These are phyloP conservation scores for Kodamaea anthophila DNA, from an alignment of 1,139 yeast genomes.

Conservation along the genomic window DNA sequence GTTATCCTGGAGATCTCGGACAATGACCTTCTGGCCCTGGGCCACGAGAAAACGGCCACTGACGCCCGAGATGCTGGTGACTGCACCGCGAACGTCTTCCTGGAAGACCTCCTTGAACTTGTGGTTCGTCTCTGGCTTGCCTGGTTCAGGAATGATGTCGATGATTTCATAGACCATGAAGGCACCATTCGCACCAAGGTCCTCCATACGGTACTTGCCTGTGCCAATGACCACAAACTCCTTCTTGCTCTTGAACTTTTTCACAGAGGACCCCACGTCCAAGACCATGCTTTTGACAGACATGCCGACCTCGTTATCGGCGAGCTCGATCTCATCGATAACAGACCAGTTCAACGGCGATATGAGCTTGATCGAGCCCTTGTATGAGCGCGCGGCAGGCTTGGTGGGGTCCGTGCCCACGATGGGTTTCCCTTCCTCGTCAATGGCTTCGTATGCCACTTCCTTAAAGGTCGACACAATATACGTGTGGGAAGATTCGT, in stretches of 20 bases:
- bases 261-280: slow-evolving; percentile 42
- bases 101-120: slow-evolving; percentile 70
- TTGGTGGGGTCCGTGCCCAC: slow-evolving; percentile 50
- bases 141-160: slow-evolving; percentile 87
- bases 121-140: slow-evolving; percentile 75
- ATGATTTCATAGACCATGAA: slow-evolving; percentile 71
- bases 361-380: slow-evolving; percentile 57
- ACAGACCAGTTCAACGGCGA: slow-evolving; percentile 75
- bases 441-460: slow-evolving; percentile 59
- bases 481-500: slow-evolving; percentile 60
- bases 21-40: slow-evolving; percentile 83
- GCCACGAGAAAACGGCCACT: slow-evolving; percentile 80
- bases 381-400: slow-evolving; percentile 48
- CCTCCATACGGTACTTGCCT: slow-evolving; percentile 75
- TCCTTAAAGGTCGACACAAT: slow-evolving; percentile 59
- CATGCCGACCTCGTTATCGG: slow-evolving; percentile 62
- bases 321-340: slow-evolving; percentile 63
- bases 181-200: slow-evolving; percentile 73
- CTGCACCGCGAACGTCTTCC: slow-evolving; percentile 83
- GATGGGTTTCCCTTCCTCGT: slow-evolving; percentile 66
- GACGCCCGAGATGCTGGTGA: slow-evolving; percentile 69
- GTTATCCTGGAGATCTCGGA: slow-evolving; percentile 79
- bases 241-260: slow-evolving; percentile 50
- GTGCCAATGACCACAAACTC: slow-evolving; percentile 78
- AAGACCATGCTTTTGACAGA: slow-evolving; percentile 54